These are phyloP conservation scores for Penicillium cinerascens DNA, from an alignment of 495 filamentous ascomycete species.

Conservation along the genomic window DNA sequence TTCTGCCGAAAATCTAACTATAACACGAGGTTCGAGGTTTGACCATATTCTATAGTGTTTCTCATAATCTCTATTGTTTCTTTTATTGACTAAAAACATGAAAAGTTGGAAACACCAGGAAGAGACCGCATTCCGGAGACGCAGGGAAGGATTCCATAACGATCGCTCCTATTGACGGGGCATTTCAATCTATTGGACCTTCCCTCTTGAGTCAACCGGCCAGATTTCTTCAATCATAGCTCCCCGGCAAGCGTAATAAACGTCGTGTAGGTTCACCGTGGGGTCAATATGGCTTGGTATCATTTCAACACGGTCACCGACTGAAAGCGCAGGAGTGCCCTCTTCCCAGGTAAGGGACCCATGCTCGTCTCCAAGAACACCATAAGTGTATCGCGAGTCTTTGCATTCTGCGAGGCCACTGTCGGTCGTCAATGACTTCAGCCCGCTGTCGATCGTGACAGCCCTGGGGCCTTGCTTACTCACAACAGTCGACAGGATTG, in stretches of 20 bases:
- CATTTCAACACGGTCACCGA: constrained; percentile 38
- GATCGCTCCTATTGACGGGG: no score
- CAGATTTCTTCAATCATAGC: constrained; percentile 37
- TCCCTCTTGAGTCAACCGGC: constrained; percentile 37
- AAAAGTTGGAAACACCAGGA: no score
- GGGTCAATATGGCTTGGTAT: constrained; percentile 41
- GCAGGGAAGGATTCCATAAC: no score
- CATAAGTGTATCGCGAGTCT: constrained; percentile 29
- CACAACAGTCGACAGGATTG: constrained; percentile 32
- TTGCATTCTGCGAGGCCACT: constrained; percentile 39
- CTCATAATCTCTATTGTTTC: no score
- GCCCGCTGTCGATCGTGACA: constrained; percentile 34
- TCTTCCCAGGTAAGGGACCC: constrained; percentile 33
- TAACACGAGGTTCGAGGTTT: no score
- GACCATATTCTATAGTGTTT: no score
- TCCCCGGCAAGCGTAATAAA: constrained; percentile 33
- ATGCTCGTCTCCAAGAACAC: constrained; percentile 38
- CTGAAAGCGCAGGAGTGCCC: constrained; percentile 17
- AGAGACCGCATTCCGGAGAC: no score
- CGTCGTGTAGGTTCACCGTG: constrained; percentile 37
- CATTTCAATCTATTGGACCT: constrained; percentile 25
- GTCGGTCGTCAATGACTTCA: constrained; percentile 40
- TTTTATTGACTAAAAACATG: no score
- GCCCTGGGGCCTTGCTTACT: constrained; percentile 31
- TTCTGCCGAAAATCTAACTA: no score